A percentile compares a stretch with the other conserved stretches of the same genome.
Conservation (phyloP, 2,329 filamentous ascomycete genomes). For the Aotearoamyces nothofagi region DNA sequence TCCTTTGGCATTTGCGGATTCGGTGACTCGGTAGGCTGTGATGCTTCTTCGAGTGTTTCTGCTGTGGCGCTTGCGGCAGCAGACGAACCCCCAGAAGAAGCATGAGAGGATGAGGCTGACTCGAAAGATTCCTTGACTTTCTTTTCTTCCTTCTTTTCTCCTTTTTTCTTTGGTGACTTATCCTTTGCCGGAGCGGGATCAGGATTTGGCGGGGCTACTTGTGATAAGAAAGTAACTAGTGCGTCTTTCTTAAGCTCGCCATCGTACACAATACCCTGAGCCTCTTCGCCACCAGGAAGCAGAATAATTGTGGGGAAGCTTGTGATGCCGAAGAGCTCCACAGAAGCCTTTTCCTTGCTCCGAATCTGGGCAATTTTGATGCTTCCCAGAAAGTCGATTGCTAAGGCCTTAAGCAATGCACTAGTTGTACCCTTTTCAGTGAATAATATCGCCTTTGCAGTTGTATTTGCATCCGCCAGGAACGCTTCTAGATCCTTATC, state of each 20-base stretch:
- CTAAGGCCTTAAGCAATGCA: conserved; percentile 66
- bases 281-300: conserved; percentile 50
- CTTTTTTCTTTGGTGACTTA: conserved; percentile 29
- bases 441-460: conserved; percentile 79
- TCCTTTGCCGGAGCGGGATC: conserved; percentile 42
- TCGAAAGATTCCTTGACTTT: conserved; percentile 32
- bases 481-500: conserved; percentile 70
- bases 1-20: conserved; percentile 19
- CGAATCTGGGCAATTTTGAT: conserved; percentile 72
- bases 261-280: conserved; percentile 57
- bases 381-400: conserved; percentile 77
- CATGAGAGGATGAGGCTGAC: conserved; percentile 33
- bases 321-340: conserved; percentile 59
- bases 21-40: conserved; percentile 33
- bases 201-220: conserved; percentile 65
- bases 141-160: conserved; percentile 20
- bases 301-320: conserved; percentile 73
- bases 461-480: conserved; percentile 48
- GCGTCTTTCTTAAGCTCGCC: conserved; percentile 76
- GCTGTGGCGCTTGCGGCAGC: conserved; percentile 31
- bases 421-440: conserved; percentile 85
- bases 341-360: conserved; percentile 55
- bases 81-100: conserved; percentile 29
- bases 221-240: conserved; percentile 70
- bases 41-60: conserved; percentile 29